phyloP scores from a whole-genome alignment of 169 alveolate species.

The Pseudocohnilembus persalinus region DNA sequence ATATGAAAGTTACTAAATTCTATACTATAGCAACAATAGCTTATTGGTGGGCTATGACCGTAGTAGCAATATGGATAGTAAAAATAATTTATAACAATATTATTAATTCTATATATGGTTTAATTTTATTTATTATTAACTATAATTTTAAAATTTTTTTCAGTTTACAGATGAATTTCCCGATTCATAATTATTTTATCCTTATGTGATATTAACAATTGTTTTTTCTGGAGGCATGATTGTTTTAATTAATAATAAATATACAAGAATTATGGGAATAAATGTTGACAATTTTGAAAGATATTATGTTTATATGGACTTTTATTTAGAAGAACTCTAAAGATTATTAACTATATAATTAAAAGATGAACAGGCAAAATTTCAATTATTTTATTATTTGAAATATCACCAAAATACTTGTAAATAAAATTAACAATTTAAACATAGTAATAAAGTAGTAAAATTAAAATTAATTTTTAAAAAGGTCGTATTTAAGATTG shows the following conservation, averaged over 20 bases:
- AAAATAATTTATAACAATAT: too few relatives aligned
- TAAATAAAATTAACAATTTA: too few relatives aligned
- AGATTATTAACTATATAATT: background rate
- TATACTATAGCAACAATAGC: background rate
- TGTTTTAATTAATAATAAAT: background rate
- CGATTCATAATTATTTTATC: background rate
- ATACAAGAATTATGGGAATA: background rate
- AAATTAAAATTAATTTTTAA: too few relatives aligned
- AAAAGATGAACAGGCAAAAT: background rate
- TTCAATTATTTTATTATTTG: too few relatives aligned
- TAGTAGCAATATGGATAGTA: background rate
- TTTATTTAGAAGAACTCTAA: background rate
- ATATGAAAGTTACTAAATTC: background rate
- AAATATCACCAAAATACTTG: background rate
- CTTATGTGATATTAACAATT: background rate
- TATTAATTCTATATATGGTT: too few relatives aligned
- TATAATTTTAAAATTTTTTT: too few relatives aligned
- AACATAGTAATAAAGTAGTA: too few relatives aligned
- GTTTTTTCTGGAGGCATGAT: background rate
- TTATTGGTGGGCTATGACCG: slow-evolving; percentile 4
- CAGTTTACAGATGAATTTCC: background rate
- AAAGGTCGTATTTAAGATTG: background rate
- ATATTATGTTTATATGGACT: background rate
- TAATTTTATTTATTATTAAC: background rate
- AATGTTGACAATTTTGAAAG: background rate